Base-by-base conservation (phyloP, 2,329 filamentous ascomycete genomes). In the Neurospora sp. region DNA sequence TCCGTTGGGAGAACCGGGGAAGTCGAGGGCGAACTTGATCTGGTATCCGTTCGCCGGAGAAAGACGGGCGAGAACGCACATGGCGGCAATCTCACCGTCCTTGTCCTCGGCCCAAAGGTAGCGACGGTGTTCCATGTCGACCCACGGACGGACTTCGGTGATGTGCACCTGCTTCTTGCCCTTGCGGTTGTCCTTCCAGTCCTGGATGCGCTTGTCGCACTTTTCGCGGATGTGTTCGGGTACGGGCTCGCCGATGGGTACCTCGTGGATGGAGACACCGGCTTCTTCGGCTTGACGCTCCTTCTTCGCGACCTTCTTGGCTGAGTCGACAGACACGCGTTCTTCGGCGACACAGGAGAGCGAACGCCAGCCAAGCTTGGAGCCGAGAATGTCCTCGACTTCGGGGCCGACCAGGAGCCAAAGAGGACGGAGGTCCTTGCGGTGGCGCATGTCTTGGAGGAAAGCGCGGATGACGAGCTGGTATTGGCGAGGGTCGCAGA, bases 11-110 rank as follows among this genome's bases (percentile, higher is more conserved):
- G 93, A 88, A 36, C 88, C 89, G 0, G 93, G 94, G 84, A 97
- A 97, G 80, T 97, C 93, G 69, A 97, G 88, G n/a, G 91, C 92
- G 84, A 96, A 97, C 83, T 97, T 97, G 78, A 97, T 90, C 82
- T 97, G 94, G 89, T 93, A 96, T 69, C 94, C 94, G 78, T 96
- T 88, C 42, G 87, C 84, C 1, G 93, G 92, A 3, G 91, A 88
- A 38, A 97, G 87, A 79, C 93, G 91, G 68, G 92, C 91, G 76
- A 97, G 84, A 9, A 95, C 90, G n/a, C 95, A 90, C 71, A 97
- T 86, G 40, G 91, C 90, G 58, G 86, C 86, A 70, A 97, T 88
- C 71, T 86, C 87, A 73, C 91, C 91, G 17, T 92, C 86, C 76
- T 87, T 85, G 74, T 91, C 91, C 73, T 90, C 86, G 10, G 93